A percentile compares a stretch with the other conserved stretches of the same genome.
phyloP scores from a whole-genome alignment of 225 moss, liverwort and hornwort genomes.

The Neckera pumila region DNA sequence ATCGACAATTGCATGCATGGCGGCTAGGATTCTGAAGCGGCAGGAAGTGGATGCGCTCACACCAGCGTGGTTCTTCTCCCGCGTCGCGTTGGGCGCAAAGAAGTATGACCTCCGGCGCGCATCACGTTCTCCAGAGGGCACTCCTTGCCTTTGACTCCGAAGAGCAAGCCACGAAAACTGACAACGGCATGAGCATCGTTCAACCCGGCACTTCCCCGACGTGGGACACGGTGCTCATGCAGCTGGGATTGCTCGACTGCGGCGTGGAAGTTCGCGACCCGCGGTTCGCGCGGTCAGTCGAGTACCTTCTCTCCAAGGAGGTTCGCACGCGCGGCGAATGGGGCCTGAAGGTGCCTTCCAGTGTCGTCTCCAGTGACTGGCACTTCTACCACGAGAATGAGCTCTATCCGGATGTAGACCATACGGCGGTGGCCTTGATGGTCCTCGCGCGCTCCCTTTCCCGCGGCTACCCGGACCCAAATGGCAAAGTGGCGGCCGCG shows the following conservation, averaged over 20 bases:
- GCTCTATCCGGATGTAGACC: background rate
- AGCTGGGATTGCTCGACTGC: background rate
- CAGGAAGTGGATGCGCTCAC: background rate
- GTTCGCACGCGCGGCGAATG: background rate
- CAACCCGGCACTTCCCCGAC: background rate
- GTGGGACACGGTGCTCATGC: background rate
- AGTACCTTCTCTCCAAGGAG: background rate
- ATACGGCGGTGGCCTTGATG: background rate
- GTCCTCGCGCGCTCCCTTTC: background rate
- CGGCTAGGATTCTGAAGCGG: background rate
- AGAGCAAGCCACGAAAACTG: background rate
- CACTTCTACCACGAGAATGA: background rate
- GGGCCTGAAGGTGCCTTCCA: background rate
- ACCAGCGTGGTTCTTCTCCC: background rate
- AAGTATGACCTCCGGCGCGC: background rate
- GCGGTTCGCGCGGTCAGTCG: background rate
- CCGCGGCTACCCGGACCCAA: background rate
- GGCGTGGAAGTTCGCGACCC: background rate
- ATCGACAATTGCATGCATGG: background rate
- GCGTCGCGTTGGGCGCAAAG: background rate
- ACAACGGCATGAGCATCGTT: background rate
- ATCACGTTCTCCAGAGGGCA: background rate
- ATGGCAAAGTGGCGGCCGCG: background rate
- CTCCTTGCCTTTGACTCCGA: background rate
- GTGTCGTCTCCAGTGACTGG: background rate